Conservation (phyloP, 306 rosid species). For the Cicer arietinum region DNA sequence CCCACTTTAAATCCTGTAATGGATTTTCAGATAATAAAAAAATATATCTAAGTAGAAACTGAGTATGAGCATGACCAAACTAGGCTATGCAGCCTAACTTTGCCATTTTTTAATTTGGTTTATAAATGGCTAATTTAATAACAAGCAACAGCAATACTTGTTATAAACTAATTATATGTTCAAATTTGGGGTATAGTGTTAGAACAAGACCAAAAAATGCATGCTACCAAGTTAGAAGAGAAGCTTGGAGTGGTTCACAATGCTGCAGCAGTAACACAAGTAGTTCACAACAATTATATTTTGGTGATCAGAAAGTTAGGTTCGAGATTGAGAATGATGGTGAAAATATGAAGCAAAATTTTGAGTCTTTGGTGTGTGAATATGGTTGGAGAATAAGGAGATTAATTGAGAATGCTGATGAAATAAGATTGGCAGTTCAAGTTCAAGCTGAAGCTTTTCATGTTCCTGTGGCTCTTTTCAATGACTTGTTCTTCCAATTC, state of each 20-base stretch:
- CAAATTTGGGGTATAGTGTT: constrained; percentile 41
- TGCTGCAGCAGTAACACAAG: constrained; percentile 39
- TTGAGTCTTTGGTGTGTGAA: constrained; percentile 61
- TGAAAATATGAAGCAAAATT: constrained; percentile 41
- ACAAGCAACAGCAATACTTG: constrained; percentile 50
- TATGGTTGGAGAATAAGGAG: constrained; percentile 81
- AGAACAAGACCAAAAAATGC: constrained; percentile 40
- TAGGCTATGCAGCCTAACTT: not conserved
- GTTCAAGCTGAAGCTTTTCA: constrained; percentile 88
- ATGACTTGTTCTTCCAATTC: constrained; percentile 70
- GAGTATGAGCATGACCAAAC: not conserved
- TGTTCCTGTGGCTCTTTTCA: constrained; percentile 67
- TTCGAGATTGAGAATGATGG: constrained; percentile 42
- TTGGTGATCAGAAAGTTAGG: constrained; percentile 45
- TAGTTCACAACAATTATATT: constrained; percentile 43
- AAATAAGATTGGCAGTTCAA: constrained; percentile 64
- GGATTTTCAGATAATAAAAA: not conserved
- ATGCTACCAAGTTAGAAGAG: constrained; percentile 31
- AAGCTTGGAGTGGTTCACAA: constrained; percentile 35
- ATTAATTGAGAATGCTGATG: constrained; percentile 60
- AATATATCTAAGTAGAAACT: not conserved
- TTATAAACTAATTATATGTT: constrained; percentile 29
- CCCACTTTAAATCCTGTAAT: constrained; percentile 16
- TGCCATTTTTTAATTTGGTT: not conserved
- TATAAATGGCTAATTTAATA: constrained; percentile 58